Base-by-base conservation (phyloP, 129 eudicot species). In the Flaveria bidentis region DNA sequence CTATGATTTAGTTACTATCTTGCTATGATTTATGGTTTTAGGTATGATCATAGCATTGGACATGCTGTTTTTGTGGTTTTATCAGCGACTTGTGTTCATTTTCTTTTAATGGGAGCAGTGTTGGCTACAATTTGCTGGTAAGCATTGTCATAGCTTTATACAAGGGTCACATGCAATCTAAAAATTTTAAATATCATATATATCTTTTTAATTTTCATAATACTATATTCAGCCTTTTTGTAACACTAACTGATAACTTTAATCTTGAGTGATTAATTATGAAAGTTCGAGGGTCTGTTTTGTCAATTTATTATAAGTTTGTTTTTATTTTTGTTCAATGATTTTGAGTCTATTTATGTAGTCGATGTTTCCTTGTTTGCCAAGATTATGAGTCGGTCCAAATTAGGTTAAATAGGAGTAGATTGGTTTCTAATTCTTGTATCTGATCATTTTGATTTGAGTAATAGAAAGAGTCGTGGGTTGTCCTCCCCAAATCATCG, bases 21-120 rank as follows among this genome's bases (percentile, higher is more conserved):
- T 69, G 62, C 46, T 52, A 30, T 69, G 67, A 64, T 66, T 71
- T 55, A 12, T 74, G 51, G 50, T 86, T 84, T 71, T 89, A 94
- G 99, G 92, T 94, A 91, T 78, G 99, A 91, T 82, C 97, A 91
- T 69, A 91, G 94, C 80, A 79, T 81, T n/a, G 94, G 93, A 17
- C 99, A 94, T 87, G 88, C 99, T 63, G 94, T 87, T 84, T 94
- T 79, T 78, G 99, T 94, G 62, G 90, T 91, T 77, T 74, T 89
- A 39, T 87, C 94, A 62, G 96, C 85, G 72, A 78, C 89, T 51
- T 84, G 89, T 77, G 83, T 91, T 83, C 99, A 94, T 79, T 94
- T 94, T 75, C 77, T 91, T 39, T 9, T 89, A 56, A 80, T 86
- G 3, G 99, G 99, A 46, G 89, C 90, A 58, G 67, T 89, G 49